phyloP scores from a whole-genome alignment of 192 early-diverging fungal genomes.

The Rhizoclosmatium globosum region DNA sequence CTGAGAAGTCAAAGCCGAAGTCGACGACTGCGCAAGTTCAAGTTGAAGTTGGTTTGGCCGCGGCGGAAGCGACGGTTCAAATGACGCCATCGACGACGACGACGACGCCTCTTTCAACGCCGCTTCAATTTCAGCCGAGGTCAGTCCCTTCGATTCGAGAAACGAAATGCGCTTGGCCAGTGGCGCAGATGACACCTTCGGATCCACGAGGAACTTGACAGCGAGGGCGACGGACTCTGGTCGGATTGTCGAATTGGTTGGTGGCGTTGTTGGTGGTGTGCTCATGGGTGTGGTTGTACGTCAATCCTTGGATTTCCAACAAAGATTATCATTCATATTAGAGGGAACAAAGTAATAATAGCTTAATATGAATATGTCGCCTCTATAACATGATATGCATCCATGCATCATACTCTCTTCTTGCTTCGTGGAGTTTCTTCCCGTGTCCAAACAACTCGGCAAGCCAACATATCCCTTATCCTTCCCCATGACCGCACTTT shows the following conservation, averaged over 20 bases:
- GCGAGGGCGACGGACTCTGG: conserved; percentile 59
- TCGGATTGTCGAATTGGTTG: not conserved
- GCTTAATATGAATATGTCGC: too few relatives aligned
- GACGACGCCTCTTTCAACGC: conserved; percentile 54
- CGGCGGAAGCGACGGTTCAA: not conserved
- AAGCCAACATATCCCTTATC: not conserved
- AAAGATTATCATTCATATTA: too few relatives aligned
- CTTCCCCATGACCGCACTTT: not conserved
- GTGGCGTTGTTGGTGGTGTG: too few relatives aligned
- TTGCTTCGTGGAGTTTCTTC: not conserved
- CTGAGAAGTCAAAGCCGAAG: not conserved
- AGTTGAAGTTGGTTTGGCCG: not conserved
- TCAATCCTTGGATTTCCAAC: too few relatives aligned
- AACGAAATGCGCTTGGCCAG: conserved; percentile 95
- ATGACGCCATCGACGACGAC: not conserved
- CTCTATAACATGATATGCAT: too few relatives aligned
- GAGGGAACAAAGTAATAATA: too few relatives aligned
- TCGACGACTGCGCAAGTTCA: not conserved
- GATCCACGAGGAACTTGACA: conserved; percentile 91
- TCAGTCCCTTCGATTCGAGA: conserved; percentile 94
- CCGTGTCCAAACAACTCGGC: not conserved
- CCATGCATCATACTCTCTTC: not conserved
- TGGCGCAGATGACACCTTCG: conserved; percentile 88
- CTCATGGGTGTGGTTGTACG: not conserved
- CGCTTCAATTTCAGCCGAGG: conserved; percentile 88